Conservation (phyloP, 1,284 basidiomycete species). For the Singerocomus inundabilis region DNA sequence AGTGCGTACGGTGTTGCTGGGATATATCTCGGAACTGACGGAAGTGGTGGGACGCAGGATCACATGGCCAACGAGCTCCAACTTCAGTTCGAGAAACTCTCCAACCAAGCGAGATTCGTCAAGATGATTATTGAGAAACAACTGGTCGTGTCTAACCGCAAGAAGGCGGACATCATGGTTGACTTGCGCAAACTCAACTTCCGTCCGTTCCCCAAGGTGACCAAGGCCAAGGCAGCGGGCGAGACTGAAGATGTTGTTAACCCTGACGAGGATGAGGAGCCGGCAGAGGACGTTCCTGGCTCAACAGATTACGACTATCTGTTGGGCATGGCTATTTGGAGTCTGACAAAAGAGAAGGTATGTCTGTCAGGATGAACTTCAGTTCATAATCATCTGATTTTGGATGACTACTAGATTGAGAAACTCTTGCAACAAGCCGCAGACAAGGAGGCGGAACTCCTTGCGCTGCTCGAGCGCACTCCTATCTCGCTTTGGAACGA, state of each 20-base stretch:
- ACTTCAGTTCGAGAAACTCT: conserved; percentile 78
- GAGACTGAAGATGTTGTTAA: conserved; percentile 69
- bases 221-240: conserved; percentile 68
- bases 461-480: conserved; percentile 74
- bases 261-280: conserved; percentile 61
- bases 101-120: conserved; percentile 96
- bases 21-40: neutral
- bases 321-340: conserved; percentile 94
- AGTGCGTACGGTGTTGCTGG: conserved; percentile 41
- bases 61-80: conserved; percentile 85
- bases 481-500: conserved; percentile 89
- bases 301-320: conserved; percentile 91
- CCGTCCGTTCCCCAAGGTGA: conserved; percentile 82
- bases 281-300: conserved; percentile 41
- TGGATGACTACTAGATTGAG: conserved; percentile 60
- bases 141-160: conserved; percentile 90
- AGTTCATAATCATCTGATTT: conserved; percentile 6
- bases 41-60: conserved; percentile 51
- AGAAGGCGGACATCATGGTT: conserved; percentile 81
- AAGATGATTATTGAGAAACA: conserved; percentile 92
- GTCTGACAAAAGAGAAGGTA: conserved; percentile 92
- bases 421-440: conserved; percentile 80
- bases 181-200: conserved; percentile 88
- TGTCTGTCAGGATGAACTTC: conserved; percentile 14
- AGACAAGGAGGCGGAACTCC: conserved; percentile 83